Conservation (phyloP, 2,329 filamentous ascomycete species). For the Ascomycota sp. region DNA sequence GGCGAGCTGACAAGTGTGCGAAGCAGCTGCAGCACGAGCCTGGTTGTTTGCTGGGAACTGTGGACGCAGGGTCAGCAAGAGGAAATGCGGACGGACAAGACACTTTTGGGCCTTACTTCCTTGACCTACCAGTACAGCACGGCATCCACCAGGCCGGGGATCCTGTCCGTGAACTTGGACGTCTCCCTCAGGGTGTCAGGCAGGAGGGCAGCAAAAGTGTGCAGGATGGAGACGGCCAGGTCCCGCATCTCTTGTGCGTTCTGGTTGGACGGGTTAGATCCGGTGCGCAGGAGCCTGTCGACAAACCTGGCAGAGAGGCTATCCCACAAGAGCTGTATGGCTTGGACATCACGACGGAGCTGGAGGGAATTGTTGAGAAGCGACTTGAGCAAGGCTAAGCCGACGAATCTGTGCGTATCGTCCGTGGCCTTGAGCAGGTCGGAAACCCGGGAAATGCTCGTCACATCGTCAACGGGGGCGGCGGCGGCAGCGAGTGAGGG, state of each 20-base stretch:
- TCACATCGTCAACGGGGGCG: too few relatives aligned
- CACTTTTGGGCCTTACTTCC: too few relatives aligned
- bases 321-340: conserved; percentile 33
- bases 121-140: conserved; percentile 37
- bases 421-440: conserved; percentile 37
- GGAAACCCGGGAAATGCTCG: too few relatives aligned
- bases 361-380: conserved; percentile 38
- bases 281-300: conserved; percentile 38
- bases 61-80: background rate
- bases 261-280: conserved; percentile 18
- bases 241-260: conserved; percentile 40
- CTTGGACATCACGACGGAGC: conserved; percentile 25
- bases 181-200: conserved; percentile 24
- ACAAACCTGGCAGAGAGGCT: conserved; percentile 42
- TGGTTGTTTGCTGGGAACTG: conserved; percentile 31
- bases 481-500: too few relatives aligned
- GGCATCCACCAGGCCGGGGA: conserved; percentile 30
- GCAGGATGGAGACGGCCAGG: conserved; percentile 39
- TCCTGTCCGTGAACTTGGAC: conserved; percentile 27
- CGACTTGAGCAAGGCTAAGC: conserved; percentile 44
- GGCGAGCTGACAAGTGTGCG: conserved; percentile 30
- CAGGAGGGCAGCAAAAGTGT: conserved; percentile 39
- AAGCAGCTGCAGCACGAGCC: conserved; percentile 34
- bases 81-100: background rate
- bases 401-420: conserved; percentile 49